These are phyloP conservation scores for Cymodocea nodosa DNA, from an alignment of 116 monocot genomes.

Conservation along the genomic window DNA sequence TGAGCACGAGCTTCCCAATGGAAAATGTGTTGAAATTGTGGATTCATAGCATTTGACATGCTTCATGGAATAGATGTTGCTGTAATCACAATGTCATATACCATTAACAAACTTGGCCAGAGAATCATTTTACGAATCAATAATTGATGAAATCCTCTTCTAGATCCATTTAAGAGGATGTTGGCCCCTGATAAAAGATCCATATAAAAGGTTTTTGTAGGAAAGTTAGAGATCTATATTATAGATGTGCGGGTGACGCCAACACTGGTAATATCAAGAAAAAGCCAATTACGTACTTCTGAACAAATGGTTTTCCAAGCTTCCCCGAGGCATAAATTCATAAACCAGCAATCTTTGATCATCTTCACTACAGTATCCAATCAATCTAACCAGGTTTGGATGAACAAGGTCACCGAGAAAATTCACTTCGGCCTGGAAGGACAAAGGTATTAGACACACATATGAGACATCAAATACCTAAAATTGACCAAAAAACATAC, in stretches of 20 bases:
- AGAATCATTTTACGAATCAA: too few relatives aligned
- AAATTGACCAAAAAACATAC: constrained; percentile 8
- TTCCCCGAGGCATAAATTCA: constrained; percentile 41
- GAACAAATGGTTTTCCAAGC: constrained; percentile 42
- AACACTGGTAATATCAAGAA: neutral
- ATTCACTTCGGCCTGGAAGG: constrained; percentile 39
- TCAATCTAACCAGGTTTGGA: constrained; percentile 39
- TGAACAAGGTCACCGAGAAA: constrained; percentile 42
- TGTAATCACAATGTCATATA: too few relatives aligned
- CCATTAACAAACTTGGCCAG: too few relatives aligned
- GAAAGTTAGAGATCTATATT: neutral
- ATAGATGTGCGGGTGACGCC: neutral
- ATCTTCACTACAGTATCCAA: constrained; percentile 44
- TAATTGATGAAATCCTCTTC: too few relatives aligned
- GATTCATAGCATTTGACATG: too few relatives aligned
- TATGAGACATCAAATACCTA: neutral
- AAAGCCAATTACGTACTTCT: constrained; percentile 20
- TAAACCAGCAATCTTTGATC: constrained; percentile 41
- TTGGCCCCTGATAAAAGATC: neutral
- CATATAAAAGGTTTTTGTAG: neutral
- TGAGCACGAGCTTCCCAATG: too few relatives aligned
- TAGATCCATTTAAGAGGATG: too few relatives aligned
- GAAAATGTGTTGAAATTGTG: too few relatives aligned
- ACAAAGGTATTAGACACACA: neutral
- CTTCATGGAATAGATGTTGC: too few relatives aligned